phyloP scores from a whole-genome alignment of 495 filamentous ascomycete genomes.

The Chaetomium tenue region DNA sequence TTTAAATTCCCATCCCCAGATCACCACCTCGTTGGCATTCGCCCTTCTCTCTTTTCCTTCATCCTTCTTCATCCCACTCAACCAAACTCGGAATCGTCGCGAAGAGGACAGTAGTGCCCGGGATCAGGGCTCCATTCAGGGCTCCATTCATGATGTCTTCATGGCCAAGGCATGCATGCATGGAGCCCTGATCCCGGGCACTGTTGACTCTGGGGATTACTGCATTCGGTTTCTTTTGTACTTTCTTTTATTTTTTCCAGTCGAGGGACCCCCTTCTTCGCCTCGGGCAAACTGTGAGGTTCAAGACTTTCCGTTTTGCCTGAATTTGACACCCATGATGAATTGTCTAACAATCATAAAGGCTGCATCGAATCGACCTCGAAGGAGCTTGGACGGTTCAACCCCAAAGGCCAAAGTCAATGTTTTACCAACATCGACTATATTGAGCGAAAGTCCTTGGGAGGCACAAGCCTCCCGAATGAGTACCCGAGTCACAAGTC shows the following conservation, averaged over 20 bases:
- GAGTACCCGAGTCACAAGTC: no score
- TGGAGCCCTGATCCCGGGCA: slow-evolving; percentile 6
- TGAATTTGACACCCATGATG: neutral
- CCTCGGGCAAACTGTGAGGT: neutral
- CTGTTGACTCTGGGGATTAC: neutral
- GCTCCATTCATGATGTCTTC: neutral
- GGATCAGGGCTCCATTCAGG: slow-evolving; percentile 5
- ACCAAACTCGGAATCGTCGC: neutral
- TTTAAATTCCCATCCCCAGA: neutral
- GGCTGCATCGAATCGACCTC: neutral
- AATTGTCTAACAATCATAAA: neutral
- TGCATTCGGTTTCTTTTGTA: neutral
- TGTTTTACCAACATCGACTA: neutral
- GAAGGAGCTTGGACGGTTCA: neutral
- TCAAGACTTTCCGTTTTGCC: neutral
- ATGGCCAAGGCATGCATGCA: neutral
- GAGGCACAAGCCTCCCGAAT: no score
- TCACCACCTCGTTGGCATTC: neutral
- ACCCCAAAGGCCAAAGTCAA: neutral
- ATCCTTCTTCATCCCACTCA: neutral
- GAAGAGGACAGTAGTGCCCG: neutral
- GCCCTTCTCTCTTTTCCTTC: neutral
- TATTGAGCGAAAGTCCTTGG: neutral
- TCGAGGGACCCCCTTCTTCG: slow-evolving; percentile 3
- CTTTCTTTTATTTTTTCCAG: neutral